Evolutionary conservation across 2,329 filamentous ascomycete species (phyloP).

Genomic region (Grosmannia huntii): DNA sequence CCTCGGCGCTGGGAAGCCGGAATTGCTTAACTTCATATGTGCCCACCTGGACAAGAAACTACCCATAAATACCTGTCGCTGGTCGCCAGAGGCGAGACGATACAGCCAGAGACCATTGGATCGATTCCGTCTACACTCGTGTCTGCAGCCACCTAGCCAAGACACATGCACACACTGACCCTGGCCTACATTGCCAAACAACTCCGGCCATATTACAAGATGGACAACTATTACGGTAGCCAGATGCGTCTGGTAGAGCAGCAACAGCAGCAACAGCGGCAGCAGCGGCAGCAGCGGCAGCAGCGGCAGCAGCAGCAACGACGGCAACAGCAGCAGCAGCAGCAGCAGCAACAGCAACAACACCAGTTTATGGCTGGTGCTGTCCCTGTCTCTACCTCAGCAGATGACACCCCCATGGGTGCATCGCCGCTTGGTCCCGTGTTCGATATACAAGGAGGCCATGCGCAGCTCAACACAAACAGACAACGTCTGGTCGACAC

Average conservation of each 20-base stretch:
- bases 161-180: too few relatives aligned
- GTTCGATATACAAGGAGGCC: background rate
- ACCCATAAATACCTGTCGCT: background rate
- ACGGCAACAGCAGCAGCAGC: background rate
- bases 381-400: background rate
- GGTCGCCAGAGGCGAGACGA: background rate
- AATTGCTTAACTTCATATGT: background rate
- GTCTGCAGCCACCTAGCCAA: too few relatives aligned
- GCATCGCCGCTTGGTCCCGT: background rate
- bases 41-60: background rate
- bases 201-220: background rate
- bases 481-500: background rate
- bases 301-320: background rate
- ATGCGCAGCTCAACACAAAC: background rate
- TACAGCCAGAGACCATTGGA: background rate
- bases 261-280: conserved; percentile 1
- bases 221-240: conserved; percentile 5
- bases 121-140: too few relatives aligned
- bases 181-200: too few relatives aligned
- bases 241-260: conserved; percentile 4
- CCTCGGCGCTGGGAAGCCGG: background rate
- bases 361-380: too few relatives aligned
- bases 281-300: conserved; percentile 1
- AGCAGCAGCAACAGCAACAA: background rate
- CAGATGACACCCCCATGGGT: background rate